Evolutionary conservation across 352 stramenopile species (phyloP).

Genomic region (Blastocystis sp.): DNA sequence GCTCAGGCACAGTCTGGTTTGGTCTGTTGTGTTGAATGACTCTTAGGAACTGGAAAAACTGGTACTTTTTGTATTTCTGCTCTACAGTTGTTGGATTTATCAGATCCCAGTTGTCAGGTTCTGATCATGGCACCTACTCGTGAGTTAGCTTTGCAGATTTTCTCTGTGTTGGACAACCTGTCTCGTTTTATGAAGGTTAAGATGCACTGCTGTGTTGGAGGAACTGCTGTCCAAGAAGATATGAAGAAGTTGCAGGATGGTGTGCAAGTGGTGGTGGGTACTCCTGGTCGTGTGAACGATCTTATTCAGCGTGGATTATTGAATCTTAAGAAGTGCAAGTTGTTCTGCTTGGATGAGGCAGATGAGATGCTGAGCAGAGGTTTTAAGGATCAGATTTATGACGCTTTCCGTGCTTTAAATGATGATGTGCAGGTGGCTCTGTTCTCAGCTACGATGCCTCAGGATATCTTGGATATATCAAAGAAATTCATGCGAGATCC

Average conservation of each 20-base stretch:
- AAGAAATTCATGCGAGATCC: slow-evolving; percentile 96
- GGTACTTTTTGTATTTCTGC: slow-evolving; percentile 97
- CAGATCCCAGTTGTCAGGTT: slow-evolving; percentile 89
- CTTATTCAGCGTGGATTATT: slow-evolving; percentile 95
- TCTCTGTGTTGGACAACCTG: slow-evolving; percentile 65
- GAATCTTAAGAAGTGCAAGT: slow-evolving; percentile 84
- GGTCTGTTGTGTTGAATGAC: slow-evolving; percentile 15
- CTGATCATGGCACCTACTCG: slow-evolving; percentile 96
- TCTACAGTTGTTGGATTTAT: slow-evolving; percentile 90
- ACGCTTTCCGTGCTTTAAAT: slow-evolving; percentile 96
- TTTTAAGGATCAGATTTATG: slow-evolving; percentile 99
- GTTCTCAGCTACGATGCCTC: slow-evolving; percentile 97
- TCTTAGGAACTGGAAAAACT: slow-evolving; percentile 89
- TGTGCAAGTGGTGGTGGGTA: slow-evolving; percentile 96
- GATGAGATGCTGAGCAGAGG: slow-evolving; percentile 98
- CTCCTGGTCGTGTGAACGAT: slow-evolving; percentile 93
- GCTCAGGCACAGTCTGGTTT: slow-evolving; percentile 93
- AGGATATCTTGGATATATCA: slow-evolving; percentile 96
- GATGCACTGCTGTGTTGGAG: slow-evolving; percentile 94
- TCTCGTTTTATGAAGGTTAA: slow-evolving; percentile 90
- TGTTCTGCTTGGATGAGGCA: slow-evolving; percentile 97
- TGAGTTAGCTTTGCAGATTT: slow-evolving; percentile 97
- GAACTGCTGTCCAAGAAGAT: slow-evolving; percentile 93
- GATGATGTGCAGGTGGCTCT: slow-evolving; percentile 85
- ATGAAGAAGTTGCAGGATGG: slow-evolving; percentile 92